Evolutionary conservation across 2,329 filamentous ascomycete species (phyloP).

Genomic region (Hymenoscyphus repandus): DNA sequence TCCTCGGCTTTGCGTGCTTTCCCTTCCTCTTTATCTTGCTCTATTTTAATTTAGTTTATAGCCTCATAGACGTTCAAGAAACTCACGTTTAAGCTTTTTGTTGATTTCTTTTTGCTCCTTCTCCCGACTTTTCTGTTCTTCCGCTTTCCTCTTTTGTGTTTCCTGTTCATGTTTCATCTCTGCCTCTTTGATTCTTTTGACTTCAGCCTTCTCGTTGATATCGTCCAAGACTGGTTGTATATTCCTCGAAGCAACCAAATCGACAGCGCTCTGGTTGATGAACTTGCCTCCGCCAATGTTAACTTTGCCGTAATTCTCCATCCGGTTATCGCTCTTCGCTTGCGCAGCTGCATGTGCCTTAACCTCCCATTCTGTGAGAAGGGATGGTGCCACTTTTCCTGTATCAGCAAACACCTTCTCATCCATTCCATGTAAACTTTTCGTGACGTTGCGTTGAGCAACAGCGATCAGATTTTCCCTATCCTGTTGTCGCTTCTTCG

Average conservation of each 20-base stretch:
- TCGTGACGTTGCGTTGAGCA: constrained; percentile 81
- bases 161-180: constrained; percentile 60
- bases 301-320: constrained; percentile 51
- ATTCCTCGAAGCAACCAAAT: constrained; percentile 70
- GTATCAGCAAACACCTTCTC: constrained; percentile 72
- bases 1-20: constrained; percentile 44
- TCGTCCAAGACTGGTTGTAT: constrained; percentile 82
- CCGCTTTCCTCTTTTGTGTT: constrained; percentile 53
- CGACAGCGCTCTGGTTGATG: constrained; percentile 71
- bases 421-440: constrained; percentile 74
- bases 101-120: constrained; percentile 49
- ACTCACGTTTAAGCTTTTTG: constrained; percentile 55
- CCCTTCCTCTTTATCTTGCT: constrained; percentile 37
- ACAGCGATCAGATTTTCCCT: constrained; percentile 69
- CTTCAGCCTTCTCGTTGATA: constrained; percentile 73
- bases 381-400: constrained; percentile 63
- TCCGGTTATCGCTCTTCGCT: constrained; percentile 55
- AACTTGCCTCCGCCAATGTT: constrained; percentile 77
- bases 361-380: constrained; percentile 71
- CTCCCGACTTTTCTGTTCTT: constrained; percentile 50
- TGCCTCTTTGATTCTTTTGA: constrained; percentile 61
- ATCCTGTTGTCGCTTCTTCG: constrained; percentile 69
- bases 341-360: constrained; percentile 68
- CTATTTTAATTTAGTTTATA: constrained; percentile 19
- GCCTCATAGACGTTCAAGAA: neutral